Percentiles rank a stretch among this genome's conserved stretches.
Conservation (phyloP, 1,139 yeast species). For the Yamadazyma atmosphaerica region DNA sequence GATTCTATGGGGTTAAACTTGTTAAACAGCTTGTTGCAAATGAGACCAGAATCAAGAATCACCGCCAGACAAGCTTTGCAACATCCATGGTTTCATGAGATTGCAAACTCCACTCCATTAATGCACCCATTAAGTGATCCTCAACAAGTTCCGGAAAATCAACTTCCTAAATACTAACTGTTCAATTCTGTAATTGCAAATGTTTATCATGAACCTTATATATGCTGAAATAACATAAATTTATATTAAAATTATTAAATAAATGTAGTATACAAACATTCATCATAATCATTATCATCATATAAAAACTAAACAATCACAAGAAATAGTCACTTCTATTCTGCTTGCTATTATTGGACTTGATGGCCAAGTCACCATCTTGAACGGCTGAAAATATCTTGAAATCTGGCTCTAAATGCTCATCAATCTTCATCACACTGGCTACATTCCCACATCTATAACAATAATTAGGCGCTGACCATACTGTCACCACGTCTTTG, state of each 20-base stretch:
- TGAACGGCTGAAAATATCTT: conserved; percentile 95
- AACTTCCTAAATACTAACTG: neutral
- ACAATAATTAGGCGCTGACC: conserved; percentile 99
- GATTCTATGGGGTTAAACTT: conserved; percentile 83
- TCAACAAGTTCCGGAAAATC: conserved; percentile 24
- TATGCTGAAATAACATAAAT: neutral
- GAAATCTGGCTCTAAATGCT: conserved; percentile 82
- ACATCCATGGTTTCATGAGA: conserved; percentile 95
- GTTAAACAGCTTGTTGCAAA: conserved; percentile 73
- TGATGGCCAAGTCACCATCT: conserved; percentile 74
- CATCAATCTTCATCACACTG: conserved; percentile 94
- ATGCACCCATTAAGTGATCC: conserved; percentile 39
- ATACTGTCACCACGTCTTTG: conserved; percentile 93
- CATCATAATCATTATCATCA: conserved; percentile 13
- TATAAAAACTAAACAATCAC: conserved; percentile 23
- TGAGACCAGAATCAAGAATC: conserved; percentile 90
- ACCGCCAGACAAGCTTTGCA: conserved; percentile 91
- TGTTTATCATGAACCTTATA: neutral
- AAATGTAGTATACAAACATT: conserved; percentile 17
- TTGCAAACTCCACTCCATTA: conserved; percentile 44
- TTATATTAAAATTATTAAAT: conserved; percentile 9
- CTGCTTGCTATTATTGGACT: conserved; percentile 65
- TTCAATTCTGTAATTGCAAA: neutral
- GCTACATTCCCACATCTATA: conserved; percentile 98
- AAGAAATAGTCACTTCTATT: conserved; percentile 86